Evolutionary conservation across 495 filamentous ascomycete species (phyloP).

Genomic region (Tirmania nivea): DNA sequence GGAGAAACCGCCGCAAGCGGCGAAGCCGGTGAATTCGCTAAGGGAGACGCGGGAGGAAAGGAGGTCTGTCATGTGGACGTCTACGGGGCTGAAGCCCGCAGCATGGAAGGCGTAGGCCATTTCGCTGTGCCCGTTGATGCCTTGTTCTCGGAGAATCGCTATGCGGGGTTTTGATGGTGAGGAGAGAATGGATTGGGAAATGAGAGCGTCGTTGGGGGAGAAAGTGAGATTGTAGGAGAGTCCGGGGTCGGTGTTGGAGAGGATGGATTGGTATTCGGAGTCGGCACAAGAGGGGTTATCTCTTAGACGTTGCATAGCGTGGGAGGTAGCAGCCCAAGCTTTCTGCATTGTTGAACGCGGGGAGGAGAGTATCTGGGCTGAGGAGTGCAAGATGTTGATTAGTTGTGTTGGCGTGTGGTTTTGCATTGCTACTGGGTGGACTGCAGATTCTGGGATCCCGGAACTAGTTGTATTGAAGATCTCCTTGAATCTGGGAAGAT

Average conservation of each 20-base stretch:
- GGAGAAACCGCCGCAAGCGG: conserved; percentile 90
- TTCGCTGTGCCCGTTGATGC: conserved; percentile 83
- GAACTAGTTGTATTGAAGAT: conserved; percentile 62
- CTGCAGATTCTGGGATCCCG: conserved; percentile 58
- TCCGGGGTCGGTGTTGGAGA: conserved; percentile 59
- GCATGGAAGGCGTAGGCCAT: conserved; percentile 93
- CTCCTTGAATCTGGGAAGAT: conserved; percentile 64
- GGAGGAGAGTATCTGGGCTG: conserved; percentile 41
- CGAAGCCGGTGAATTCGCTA: conserved; percentile 61
- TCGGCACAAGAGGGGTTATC: conserved; percentile 81
- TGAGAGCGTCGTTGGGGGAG: conserved; percentile 43
- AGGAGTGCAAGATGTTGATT: conserved; percentile 50
- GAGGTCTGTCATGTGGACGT: conserved; percentile 95
- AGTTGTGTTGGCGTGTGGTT: conserved; percentile 41
- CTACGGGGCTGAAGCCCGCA: conserved; percentile 75
- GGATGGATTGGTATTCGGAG: conserved; percentile 54
- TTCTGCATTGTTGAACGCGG: conserved; percentile 59
- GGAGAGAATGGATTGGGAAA: too few species aligned
- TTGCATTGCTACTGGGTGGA: conserved; percentile 63
- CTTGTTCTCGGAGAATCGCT: conserved; percentile 85
- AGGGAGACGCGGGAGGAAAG: conserved; percentile 55
- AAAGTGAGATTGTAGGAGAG: conserved; percentile 69
- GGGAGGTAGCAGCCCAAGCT: conserved; percentile 70
- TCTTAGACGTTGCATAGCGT: conserved; percentile 72
- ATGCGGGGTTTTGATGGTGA: conserved; percentile 53